phyloP scores from a whole-genome alignment of 495 filamentous ascomycete species.

The Daldinia childiae region DNA sequence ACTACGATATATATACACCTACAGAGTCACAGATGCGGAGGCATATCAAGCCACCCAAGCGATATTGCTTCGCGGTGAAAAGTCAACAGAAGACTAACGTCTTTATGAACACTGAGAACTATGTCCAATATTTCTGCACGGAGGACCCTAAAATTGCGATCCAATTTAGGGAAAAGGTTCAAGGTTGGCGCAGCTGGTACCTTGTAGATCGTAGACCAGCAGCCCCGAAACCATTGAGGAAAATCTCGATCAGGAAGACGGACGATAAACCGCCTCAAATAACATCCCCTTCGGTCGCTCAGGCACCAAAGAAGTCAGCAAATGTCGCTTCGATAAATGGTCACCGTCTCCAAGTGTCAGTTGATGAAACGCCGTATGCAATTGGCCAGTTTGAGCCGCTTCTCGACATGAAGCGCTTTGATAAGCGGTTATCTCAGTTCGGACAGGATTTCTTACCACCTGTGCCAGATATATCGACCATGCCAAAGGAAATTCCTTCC shows the following conservation, averaged over 20 bases:
- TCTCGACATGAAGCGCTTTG: conserved; percentile 60
- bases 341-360: conserved; percentile 46
- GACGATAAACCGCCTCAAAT: conserved; percentile 46
- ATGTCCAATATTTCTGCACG: conserved; percentile 89
- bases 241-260: conserved; percentile 42
- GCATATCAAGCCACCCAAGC: conserved; percentile 78
- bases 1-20: conserved; percentile 91
- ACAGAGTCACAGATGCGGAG: conserved; percentile 68
- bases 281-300: conserved; percentile 12
- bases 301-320: conserved; percentile 43
- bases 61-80: conserved; percentile 86
- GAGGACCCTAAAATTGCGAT: conserved; percentile 72
- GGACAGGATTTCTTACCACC: conserved; percentile 47
- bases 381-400: conserved; percentile 67
- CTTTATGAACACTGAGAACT: conserved; percentile 83
- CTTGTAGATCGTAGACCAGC: conserved; percentile 69
- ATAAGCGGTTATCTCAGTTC: conserved; percentile 52
- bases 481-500: conserved; percentile 34
- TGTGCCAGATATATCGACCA: conserved; percentile 37
- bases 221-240: conserved; percentile 36
- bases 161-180: conserved; percentile 73
- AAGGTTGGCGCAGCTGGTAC: conserved; percentile 91
- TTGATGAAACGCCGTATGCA: conserved; percentile 58
- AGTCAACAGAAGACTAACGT: conserved; percentile 90
- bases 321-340: conserved; percentile 47